Base-by-base conservation (phyloP, 2,329 filamentous ascomycete genomes). In the Diaporthe vexans region DNA sequence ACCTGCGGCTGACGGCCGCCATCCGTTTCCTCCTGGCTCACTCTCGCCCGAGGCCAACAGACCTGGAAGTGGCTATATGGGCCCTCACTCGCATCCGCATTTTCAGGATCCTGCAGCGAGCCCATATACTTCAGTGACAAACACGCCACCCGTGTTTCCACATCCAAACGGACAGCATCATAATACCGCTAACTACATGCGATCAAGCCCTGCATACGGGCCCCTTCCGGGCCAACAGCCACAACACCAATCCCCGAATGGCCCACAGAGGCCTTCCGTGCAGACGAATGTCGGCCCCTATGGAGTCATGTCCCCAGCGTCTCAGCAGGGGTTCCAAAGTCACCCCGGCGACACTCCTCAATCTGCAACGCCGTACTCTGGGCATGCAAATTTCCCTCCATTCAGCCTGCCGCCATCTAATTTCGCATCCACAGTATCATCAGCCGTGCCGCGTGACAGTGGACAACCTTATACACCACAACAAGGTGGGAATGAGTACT, bases 401-500 rank as follows among this genome's bases (percentile, higher is more conserved):
- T 92, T 94, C 78, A 88, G 88, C 73, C 83, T 94, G 61, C 91
- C 91, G 48, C 88, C 91, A 61, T 88, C 91, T 40, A 88, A 91
- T 78, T 90, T 91, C 79, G 79, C 78, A 75, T 75, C 83, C 26
- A 76, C 84, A n/a, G 82, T 85, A 1, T 81, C 86, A 35, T 81
- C 84, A 6, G 79, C 77, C 58, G 81, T 81, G 52, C 78, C 79
- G 70, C 80, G 81, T 72, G 86, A 84, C 74, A 78, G 80, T n/a
- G 78, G 75, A 35, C 83, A 83, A 76, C 76, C 82, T 58, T 86
- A 84, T 73, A 80, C 79, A 11, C 78, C 81, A 52, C 67, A 71
- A 58, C 67, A 75, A 40, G 43, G 59, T 33, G 61, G 65, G 37
- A 71, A 75, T n/a, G 87, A 89, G 58, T 90, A 86, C 75, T 76